These are phyloP conservation scores for Irpex sp. DNA, from an alignment of 1,284 basidiomycete species.

Conservation along the genomic window DNA sequence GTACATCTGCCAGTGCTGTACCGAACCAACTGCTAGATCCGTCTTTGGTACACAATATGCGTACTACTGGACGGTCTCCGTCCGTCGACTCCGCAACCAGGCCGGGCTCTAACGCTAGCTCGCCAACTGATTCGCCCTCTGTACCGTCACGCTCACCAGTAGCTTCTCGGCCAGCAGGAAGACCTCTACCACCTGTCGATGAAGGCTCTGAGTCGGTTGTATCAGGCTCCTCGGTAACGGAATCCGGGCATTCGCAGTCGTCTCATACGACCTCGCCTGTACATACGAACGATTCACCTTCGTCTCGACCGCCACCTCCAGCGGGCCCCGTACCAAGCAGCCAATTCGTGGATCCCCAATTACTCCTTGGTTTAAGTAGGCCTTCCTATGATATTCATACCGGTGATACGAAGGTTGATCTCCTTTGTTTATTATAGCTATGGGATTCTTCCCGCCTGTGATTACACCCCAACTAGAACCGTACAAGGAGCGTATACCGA, in stretches of 20 bases:
- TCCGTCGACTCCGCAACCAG: conserved; percentile 5
- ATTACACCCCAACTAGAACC: conserved; percentile 43
- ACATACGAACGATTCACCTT: background rate
- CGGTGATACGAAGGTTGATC: background rate
- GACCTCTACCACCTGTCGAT: background rate
- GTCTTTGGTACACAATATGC: background rate
- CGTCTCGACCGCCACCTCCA: background rate
- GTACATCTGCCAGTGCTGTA: conserved; percentile 10
- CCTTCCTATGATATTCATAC: conserved; percentile 18
- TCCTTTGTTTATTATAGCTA: conserved; percentile 35
- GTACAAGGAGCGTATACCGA: conserved; percentile 57
- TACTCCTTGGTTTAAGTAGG: conserved; percentile 64
- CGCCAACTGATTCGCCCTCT: background rate
- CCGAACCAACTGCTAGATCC: background rate
- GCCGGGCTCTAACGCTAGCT: background rate
- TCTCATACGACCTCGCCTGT: background rate
- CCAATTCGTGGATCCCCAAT: conserved; percentile 57
- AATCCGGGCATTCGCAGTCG: background rate
- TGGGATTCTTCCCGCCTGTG: conserved; percentile 59
- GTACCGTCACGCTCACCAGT: background rate
- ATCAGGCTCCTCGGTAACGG: background rate
- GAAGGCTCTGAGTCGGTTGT: background rate
- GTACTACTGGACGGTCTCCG: conserved; percentile 10
- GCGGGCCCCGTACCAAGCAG: conserved; percentile 34
- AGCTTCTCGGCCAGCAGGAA: background rate